These are phyloP conservation scores for Stygiomarasmius scandens DNA, from an alignment of 1,284 basidiomycete genomes.

Conservation along the genomic window DNA sequence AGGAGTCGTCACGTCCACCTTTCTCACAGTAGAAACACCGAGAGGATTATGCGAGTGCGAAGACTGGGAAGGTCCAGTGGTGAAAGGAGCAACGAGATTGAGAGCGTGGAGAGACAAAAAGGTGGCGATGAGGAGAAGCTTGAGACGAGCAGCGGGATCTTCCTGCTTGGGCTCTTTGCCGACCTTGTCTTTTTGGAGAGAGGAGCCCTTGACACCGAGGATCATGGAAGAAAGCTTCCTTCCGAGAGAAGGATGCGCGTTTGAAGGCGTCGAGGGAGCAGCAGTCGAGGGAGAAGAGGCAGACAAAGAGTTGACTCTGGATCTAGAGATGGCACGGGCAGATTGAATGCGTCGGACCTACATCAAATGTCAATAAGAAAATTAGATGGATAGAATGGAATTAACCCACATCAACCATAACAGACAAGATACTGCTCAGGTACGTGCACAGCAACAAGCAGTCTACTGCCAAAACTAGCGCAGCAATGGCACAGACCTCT, in stretches of 20 bases:
- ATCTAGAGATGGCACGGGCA: slow-evolving; percentile 44
- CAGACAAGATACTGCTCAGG: slow-evolving; percentile 84
- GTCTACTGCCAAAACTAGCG: slow-evolving; percentile 84
- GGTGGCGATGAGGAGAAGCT: slow-evolving; percentile 86
- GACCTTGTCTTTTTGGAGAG: slow-evolving; percentile 37
- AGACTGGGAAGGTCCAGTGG: slow-evolving; percentile 42
- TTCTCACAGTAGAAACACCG: slow-evolving; percentile 40
- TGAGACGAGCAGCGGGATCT: slow-evolving; percentile 87
- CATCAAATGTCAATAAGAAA: slow-evolving; percentile 12
- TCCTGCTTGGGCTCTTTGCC: slow-evolving; percentile 51
- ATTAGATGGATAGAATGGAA: slow-evolving; percentile 45
- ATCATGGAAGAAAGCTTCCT: slow-evolving; percentile 53
- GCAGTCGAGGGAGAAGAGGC: slow-evolving; percentile 26
- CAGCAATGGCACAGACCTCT: slow-evolving; percentile 95
- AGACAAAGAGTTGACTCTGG: slow-evolving; percentile 29
- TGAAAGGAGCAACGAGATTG: slow-evolving; percentile 92
- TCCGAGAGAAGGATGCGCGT: slow-evolving; percentile 31
- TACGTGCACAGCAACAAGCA: slow-evolving; percentile 91
- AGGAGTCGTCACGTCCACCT: slow-evolving; percentile 66
- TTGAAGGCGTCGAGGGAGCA: slow-evolving; percentile 24
- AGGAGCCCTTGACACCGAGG: slow-evolving; percentile 70
- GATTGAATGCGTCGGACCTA: slow-evolving; percentile 55
- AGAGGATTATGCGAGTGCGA: slow-evolving; percentile 15
- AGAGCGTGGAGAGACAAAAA: slow-evolving; percentile 90
- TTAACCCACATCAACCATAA: slow-evolving; percentile 88